These are phyloP conservation scores for Beta corolliflora DNA, from an alignment of 179 eudicot genomes.

Conservation along the genomic window DNA sequence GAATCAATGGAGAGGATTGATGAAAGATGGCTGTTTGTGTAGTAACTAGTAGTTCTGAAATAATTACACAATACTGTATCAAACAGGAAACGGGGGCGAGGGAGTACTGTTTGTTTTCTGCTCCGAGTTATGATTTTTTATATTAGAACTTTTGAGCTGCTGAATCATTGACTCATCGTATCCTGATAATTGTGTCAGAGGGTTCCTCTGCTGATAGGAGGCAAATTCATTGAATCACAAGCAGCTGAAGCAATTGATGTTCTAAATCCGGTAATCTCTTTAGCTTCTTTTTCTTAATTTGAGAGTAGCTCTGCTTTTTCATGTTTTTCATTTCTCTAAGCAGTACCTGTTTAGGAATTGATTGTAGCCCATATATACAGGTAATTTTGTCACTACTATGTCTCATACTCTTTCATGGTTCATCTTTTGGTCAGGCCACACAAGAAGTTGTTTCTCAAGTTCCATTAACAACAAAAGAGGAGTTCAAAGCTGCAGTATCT, in stretches of 20 bases:
- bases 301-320: too few relatives aligned
- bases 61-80: background rate
- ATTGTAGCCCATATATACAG: background rate
- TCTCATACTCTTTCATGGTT: conserved; percentile 9
- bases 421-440: conserved; percentile 61
- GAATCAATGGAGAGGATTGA: background rate
- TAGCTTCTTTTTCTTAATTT: conserved; percentile 15
- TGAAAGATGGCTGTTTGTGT: background rate
- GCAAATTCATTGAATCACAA: conserved; percentile 74
- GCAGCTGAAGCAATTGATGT: conserved; percentile 64
- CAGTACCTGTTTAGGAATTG: background rate
- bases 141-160: background rate
- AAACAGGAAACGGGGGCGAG: background rate
- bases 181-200: conserved; percentile 50
- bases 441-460: conserved; percentile 80
- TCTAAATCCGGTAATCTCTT: conserved; percentile 70
- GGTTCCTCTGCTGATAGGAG: conserved; percentile 80
- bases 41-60: background rate
- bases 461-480: conserved; percentile 83
- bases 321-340: too few relatives aligned
- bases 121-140: background rate
- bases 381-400: background rate
- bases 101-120: background rate
- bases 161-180: background rate
- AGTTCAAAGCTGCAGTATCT: conserved; percentile 80